Base-by-base conservation (phyloP, 768 basidiomycete genomes). In the Mycena chlorophos region DNA sequence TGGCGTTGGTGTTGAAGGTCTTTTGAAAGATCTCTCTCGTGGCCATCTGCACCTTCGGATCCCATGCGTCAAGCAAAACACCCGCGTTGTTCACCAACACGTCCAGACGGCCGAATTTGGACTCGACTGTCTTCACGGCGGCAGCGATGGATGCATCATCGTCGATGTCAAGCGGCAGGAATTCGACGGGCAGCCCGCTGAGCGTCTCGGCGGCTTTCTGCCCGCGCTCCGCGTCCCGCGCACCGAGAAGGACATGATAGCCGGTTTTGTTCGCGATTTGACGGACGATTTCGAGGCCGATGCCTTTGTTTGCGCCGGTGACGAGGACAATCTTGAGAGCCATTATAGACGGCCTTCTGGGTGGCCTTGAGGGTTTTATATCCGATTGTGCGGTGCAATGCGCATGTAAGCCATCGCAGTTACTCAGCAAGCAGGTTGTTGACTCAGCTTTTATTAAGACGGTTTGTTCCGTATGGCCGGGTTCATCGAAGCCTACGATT, bases 241-340 rank as follows among this genome's bases (percentile, higher is more conserved):
- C 40, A 1, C 51, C 47, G 5, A 58, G 10, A 23, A 58, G 46
- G 29, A 55, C 28, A 23, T 55, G 56, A 30, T 49, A 42, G 27
- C 52, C 52, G 8, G 28, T 17, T 17, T 53, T 10, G 6, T 16
- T 22, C 10, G 47, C 52, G 38, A 59, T 34, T 45, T 53, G 51
- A 8, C 39, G 26, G 14, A 25, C 56, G 13, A 49, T 57, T 23
- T 45, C 57, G 46, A 49, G 31, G 2, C 56, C 51, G 17, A 57
- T 48, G 1, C 56, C 46, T 39, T 54, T 54, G 30, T 58, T 58
- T 30, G 57, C 51, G 25, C 57, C 56, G 39, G 57, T 58, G 22
- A 58, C 37, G 28, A 58, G 73, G 68, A 37, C 46, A 30, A 57
- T 46, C 30, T 20, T 8, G n/a, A n/a, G n/a, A n/a, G n/a, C n/a